Base-by-base conservation (phyloP, 2,329 filamentous ascomycete species). In the Dactylella cylindrospora region DNA sequence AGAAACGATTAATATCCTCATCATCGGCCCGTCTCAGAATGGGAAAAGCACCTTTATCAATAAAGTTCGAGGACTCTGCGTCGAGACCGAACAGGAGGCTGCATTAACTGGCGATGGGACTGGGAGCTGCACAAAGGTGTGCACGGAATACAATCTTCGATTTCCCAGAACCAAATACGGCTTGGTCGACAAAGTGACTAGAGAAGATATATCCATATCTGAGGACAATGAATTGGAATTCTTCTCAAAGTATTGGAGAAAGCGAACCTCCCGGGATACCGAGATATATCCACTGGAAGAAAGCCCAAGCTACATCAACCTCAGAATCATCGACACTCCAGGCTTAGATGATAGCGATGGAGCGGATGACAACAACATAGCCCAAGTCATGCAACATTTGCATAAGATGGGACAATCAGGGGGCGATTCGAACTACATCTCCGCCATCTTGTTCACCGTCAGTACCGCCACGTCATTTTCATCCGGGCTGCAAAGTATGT, bases 11-110 rank as follows among this genome's bases (percentile, higher is more conserved):
- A 55, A 55, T 26, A 47, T 55, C 8, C 26, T 55, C 3, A 20
- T 55, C n/a, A 55, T 55, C 13, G 51, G 51, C 10, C 51, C 51
- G 9, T 55, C 51, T 1, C 51, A 55, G 25, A 55, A 47, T 28
- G 51, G 51, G 17, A 55, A 55, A 32, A 55, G 51, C n/a, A 55
- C 51, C 2, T 47, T 55, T 28, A 55, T 55, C 35, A 55, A 55
- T 35, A 55, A 55, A 31, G 35, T 55, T 8, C 23, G 41, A 25
- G 29, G 47, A 10, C 15, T 55, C 1, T 35, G 33, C n/a, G 20
- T 33, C 9, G 17, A 32, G 3, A 8, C 51, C 2, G 10, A 25
- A n/a, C 19, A 40, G 35, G 15, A 38, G 4, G 23, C 12, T 2
- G 51, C 51, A 1, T 15, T 25, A n/a, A 33, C 29, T 10, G 50